Evolutionary conservation across 345 rosid genomes (phyloP), one percentile per base, ranked within the genome.

Genomic region (Mercurialis annua): DNA sequence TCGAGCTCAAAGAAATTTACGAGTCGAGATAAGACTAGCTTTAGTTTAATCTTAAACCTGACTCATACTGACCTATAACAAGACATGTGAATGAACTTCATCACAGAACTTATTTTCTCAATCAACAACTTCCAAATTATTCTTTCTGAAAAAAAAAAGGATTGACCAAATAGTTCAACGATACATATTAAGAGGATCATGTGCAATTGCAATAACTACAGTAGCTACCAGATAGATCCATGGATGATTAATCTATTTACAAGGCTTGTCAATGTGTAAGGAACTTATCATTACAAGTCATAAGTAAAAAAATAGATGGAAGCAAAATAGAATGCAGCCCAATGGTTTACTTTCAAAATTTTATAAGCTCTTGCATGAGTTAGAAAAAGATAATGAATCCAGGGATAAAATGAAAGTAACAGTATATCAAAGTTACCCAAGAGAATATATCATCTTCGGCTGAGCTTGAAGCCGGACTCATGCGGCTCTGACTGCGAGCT

Each of bases 381-480:
- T 8, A 40, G 44, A 7, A 40, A 8, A 40, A 66, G 10, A 26
- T 55, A 18, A 31, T 18, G 12, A 21, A 43, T 48, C 40, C 31
- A 56, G 60, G 21, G 54, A 50, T 54, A 67, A 10, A 23, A 64
- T 61, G 43, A 21, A 20, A 52, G 30, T 31, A 23, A 71, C 50
- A 31, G 44, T 10, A 15, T 24, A 26, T 23, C 16, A 60, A 12
- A 58, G 55, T 76, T 85, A 93, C 97, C 97, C 97, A 92, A 76
- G 97, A 90, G 78, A 89, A 89, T 58, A 92, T 88, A 49, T 88
- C 98, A 51, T 86, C 88, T 62, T 87, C 86, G 64, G 77, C 76
- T 33, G 79, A 70, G 82, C 96, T 90, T 66, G 85, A 92, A 56
- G 99, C 96, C 52, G 88, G 96, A 81, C 96, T 95, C 86, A 95